Base-by-base conservation (phyloP, 208 protist genomes). In the Leishmania braziliensis region DNA sequence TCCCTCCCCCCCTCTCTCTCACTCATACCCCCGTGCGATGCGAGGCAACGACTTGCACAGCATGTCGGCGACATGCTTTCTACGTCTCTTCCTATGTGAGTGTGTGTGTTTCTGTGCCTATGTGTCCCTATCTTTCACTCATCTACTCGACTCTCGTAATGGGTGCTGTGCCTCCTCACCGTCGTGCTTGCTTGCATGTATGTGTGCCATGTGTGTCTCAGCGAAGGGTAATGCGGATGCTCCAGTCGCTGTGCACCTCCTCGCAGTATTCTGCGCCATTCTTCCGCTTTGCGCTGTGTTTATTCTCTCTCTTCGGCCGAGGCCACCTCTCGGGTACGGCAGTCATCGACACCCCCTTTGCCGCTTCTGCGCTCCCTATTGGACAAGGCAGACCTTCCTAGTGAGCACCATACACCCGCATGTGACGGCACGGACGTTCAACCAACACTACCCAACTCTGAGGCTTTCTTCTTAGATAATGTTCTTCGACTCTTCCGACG, bases 401-500 rank as follows among this genome's bases (percentile, higher is more conserved):
- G 68, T 72, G 68, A 29, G 36, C 36, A 23, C 0, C 14, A 70
- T 1, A 46, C 69, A 54, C 69, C 26, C 46, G 20, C 69, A 26
- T 26, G 18, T 33, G 9, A 36, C 23, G 1, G 43, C 33, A 20
- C 36, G 68, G 46, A 18, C 43, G 12, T 20, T 53, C 0, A 23
- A 29, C 10, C 6, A 72, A 1, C 20, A 33, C 43, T 72, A 72
- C 8, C 10, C 43, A 33, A 26, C 33, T 33, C 23, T 3, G 20
- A 26, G 20, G n/a, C 23, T 48, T 23, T 46, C 53, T 56, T 26
- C 26, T 0, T 26, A 39, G 50, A 56, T 8, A 20, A 78, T 83
- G 73, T 58, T 50, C 1, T 81, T 75, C 33, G 66, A 72, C 48
- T 63, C 58, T 29, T 78, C 70, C 18, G 74, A 80, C 20, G 68